These are phyloP conservation scores for Gymnopilus junonius DNA, from an alignment of 768 basidiomycete genomes.

Conservation along the genomic window DNA sequence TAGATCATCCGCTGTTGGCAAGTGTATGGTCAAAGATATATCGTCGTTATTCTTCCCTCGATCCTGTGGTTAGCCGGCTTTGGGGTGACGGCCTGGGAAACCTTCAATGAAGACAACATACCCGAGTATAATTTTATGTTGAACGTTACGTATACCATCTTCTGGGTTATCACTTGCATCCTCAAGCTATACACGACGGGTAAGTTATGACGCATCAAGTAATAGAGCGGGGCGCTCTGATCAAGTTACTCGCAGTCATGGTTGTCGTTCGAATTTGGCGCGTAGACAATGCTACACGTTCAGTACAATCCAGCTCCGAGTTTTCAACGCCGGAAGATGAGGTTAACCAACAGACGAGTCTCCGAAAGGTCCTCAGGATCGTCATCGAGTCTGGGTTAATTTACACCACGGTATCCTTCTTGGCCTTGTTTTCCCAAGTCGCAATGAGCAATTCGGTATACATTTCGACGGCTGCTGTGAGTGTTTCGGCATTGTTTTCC, in stretches of 20 bases:
- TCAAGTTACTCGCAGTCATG: conserved; percentile 5
- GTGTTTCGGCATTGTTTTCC: not conserved
- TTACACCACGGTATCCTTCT: conserved; percentile 8
- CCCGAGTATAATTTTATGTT: not conserved
- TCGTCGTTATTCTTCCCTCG: conserved; percentile 12
- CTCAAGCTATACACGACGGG: conserved; percentile 25
- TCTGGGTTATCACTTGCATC: conserved; percentile 21
- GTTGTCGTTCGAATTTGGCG: conserved; percentile 17
- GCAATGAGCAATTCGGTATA: conserved; percentile 5
- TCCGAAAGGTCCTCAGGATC: conserved; percentile 2
- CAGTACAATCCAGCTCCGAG: not conserved
- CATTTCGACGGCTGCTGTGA: conserved; percentile 2
- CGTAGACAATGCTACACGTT: conserved; percentile 6
- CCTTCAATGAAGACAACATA: not conserved
- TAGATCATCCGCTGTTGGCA: conserved; percentile 26
- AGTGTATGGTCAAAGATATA: conserved; percentile 13
- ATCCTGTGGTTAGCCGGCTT: conserved; percentile 18
- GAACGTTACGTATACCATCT: conserved; percentile 3
- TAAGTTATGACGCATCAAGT: not conserved
- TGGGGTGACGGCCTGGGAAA: conserved; percentile 4
- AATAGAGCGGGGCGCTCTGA: not conserved
- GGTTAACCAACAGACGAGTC: not conserved
- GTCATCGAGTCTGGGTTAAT: conserved; percentile 11
- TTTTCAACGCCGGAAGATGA: conserved; percentile 5
- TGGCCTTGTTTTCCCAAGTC: conserved; percentile 1